Evolutionary conservation across 768 basidiomycete genomes (phyloP).

Genomic region (Xerocomellus amylosporus): DNA sequence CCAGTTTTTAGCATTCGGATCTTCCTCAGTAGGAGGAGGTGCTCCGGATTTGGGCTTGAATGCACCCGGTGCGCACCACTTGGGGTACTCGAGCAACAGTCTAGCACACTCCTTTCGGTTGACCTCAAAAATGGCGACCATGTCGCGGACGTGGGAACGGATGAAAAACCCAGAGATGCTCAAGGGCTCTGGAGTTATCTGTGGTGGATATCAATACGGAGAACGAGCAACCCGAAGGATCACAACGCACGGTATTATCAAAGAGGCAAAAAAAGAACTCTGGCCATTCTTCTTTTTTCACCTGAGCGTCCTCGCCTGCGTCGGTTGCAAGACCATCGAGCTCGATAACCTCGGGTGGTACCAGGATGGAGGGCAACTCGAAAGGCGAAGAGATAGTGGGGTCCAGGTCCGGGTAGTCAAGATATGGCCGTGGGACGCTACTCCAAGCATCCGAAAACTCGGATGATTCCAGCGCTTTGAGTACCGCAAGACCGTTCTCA

Average conservation of each 20-base stretch:
- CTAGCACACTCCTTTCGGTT: conserved; percentile 95
- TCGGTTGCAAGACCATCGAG: conserved; percentile 69
- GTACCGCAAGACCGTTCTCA: conserved; percentile 62
- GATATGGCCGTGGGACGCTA: conserved; percentile 67
- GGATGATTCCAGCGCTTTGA: conserved; percentile 58
- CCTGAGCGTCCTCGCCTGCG: conserved; percentile 64
- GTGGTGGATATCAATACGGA: conserved; percentile 3
- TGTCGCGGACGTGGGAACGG: conserved; percentile 69
- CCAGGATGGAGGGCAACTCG: conserved; percentile 72
- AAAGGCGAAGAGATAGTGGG: conserved; percentile 46
- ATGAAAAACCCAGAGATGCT: conserved; percentile 79
- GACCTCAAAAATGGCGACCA: conserved; percentile 87
- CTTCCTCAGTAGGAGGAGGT: conserved; percentile 45
- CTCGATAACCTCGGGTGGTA: conserved; percentile 86
- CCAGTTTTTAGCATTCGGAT: conserved; percentile 65
- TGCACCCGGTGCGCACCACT: conserved; percentile 78
- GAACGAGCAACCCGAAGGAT: not conserved
- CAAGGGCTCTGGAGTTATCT: conserved; percentile 77
- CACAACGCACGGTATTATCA: conserved; percentile 48
- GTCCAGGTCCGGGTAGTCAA: conserved; percentile 44
- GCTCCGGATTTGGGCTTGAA: conserved; percentile 79
- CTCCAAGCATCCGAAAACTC: conserved; percentile 56
- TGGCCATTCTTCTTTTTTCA: conserved; percentile 83
- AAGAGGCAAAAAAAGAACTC: conserved; percentile 69
- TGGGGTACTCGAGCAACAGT: conserved; percentile 79